Conservation (phyloP, 2,329 filamentous ascomycete species). For the Aspergillus ustus region DNA sequence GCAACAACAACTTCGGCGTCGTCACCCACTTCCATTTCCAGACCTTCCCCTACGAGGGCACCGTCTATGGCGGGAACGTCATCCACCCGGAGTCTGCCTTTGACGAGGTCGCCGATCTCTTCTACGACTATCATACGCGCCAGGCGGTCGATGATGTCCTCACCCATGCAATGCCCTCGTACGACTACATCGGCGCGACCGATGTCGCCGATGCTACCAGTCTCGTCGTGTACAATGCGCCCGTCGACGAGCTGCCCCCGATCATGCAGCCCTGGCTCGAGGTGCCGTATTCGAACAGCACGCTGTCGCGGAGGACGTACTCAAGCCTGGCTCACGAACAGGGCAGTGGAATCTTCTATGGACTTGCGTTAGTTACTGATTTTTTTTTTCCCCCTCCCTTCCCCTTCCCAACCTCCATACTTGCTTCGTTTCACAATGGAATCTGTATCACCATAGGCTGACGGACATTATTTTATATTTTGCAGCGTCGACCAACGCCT, state of each 20-base stretch:
- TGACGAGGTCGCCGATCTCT: background rate
- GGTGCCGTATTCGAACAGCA: background rate
- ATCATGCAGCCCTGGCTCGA: background rate
- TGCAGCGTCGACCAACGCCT: background rate
- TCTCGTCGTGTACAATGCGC: background rate
- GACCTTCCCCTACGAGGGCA: background rate
- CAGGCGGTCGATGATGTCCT: background rate
- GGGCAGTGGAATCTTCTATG: background rate
- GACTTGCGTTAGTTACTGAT: background rate
- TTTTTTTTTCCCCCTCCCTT: background rate
- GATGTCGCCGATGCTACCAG: background rate
- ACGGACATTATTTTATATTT: background rate
- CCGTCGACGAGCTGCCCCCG: background rate
- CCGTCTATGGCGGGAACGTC: background rate
- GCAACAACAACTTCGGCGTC: background rate
- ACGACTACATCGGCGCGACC: background rate
- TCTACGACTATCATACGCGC: background rate
- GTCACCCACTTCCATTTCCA: background rate
- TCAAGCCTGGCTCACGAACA: background rate
- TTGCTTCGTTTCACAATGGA: background rate
- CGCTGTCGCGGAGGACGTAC: background rate
- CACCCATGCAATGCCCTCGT: background rate
- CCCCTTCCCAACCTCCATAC: too few relatives aligned
- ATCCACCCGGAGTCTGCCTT: background rate
- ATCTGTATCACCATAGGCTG: background rate